Conservation (phyloP, 345 rosid genomes). For the Ceriops tagal region DNA sequence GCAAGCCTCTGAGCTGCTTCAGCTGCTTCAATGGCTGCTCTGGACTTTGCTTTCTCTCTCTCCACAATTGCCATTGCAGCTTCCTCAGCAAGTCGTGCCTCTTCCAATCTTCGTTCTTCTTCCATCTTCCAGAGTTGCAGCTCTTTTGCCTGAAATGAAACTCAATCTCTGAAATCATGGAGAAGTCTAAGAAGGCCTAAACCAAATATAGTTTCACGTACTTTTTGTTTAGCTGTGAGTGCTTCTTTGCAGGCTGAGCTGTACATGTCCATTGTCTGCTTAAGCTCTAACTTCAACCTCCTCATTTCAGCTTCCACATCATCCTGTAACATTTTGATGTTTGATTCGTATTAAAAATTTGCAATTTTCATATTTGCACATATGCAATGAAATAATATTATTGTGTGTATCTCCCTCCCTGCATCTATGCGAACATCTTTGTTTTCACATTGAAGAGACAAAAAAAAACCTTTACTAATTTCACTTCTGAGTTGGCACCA, state of each 20-base stretch:
- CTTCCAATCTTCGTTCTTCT: conserved; percentile 70
- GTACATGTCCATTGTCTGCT: conserved; percentile 97
- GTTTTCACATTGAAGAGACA: not conserved
- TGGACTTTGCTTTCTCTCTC: conserved; percentile 79
- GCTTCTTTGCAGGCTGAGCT: conserved; percentile 95
- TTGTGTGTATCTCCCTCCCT: no score
- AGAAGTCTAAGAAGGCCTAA: not conserved
- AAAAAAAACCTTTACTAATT: not conserved
- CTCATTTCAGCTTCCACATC: conserved; percentile 91
- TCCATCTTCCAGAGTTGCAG: conserved; percentile 78
- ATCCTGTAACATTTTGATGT: conserved; percentile 34
- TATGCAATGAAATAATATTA: no score
- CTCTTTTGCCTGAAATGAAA: conserved; percentile 58
- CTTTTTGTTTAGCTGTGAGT: conserved; percentile 79
- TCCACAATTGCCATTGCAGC: conserved; percentile 71
- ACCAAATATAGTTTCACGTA: conserved; percentile 10
- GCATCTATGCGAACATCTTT: not conserved
- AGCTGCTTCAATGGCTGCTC: conserved; percentile 77
- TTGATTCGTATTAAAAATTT: not conserved
- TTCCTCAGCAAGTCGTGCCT: conserved; percentile 71
- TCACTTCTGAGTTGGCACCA: no score
- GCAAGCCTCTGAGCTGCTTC: conserved; percentile 86
- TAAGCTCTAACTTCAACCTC: conserved; percentile 80
- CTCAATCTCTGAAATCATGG: not conserved
- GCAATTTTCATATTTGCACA: no score